Percentiles rank a stretch among this genome's conserved stretches.
Evolutionary conservation across 2,329 filamentous ascomycete species (phyloP).

Genomic region (Cordyceps farinosa): DNA sequence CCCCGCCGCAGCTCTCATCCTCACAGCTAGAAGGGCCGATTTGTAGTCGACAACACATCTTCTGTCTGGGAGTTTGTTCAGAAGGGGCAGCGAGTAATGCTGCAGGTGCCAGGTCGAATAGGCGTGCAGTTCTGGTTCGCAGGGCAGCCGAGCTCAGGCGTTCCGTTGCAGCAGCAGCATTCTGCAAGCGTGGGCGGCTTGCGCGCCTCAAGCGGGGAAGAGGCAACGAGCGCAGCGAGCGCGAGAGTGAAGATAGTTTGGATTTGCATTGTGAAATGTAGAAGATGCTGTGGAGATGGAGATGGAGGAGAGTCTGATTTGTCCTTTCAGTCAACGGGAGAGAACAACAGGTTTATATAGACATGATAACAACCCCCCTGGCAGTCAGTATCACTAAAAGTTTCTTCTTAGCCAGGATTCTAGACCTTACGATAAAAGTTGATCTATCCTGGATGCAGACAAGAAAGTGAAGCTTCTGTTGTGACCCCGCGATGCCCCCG

Average conservation of each 20-base stretch:
- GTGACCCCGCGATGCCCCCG: background rate
- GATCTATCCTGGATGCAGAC: background rate
- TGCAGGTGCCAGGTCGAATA: slow-evolving; percentile 17
- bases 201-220: slow-evolving; percentile 15
- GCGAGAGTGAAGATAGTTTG: background rate
- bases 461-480: background rate
- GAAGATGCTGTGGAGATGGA: background rate
- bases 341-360: background rate
- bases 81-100: slow-evolving; percentile 18
- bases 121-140: slow-evolving; percentile 18
- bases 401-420: background rate
- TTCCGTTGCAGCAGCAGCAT: slow-evolving; percentile 21
- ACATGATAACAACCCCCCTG: background rate
- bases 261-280: background rate
- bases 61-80: background rate
- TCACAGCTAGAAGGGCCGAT: too few species aligned
- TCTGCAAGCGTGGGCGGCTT: slow-evolving; percentile 19
- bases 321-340: background rate
- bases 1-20: background rate
- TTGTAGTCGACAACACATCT: background rate
- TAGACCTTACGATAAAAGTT: background rate
- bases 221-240: slow-evolving; percentile 2
- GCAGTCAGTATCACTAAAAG: background rate
- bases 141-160: slow-evolving; percentile 19
- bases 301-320: background rate